Percentiles rank a stretch among this genome's conserved stretches.
Evolutionary conservation across 176 grass and related monocot species (phyloP).

Genomic region (Triticum monococcum): DNA sequence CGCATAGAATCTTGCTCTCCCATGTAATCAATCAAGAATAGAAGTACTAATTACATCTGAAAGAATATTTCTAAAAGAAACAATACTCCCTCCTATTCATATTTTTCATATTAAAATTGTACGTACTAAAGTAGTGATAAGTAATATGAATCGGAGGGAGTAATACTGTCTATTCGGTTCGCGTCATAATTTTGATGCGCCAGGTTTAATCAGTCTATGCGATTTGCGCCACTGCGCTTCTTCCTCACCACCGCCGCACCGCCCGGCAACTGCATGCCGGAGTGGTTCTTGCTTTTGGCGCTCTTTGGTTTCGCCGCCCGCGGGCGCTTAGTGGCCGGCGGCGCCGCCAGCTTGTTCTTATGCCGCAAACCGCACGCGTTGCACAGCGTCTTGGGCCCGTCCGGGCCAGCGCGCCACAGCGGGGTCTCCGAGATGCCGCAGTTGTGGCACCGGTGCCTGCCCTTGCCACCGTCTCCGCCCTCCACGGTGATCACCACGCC

Average conservation of each 20-base stretch:
- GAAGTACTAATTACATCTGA: too few species aligned
- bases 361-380: conserved; percentile 90
- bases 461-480: neutral
- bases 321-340: neutral
- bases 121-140: too few species aligned
- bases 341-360: conserved; percentile 23
- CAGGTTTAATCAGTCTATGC: neutral
- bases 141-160: too few species aligned
- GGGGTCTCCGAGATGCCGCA: neutral
- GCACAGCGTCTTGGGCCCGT: conserved; percentile 85
- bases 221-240: neutral
- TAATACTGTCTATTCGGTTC: neutral
- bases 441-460: neutral
- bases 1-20: too few species aligned
- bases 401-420: conserved; percentile 27
- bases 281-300: neutral
- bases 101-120: too few species aligned
- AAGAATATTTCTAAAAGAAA: too few species aligned
- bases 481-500: neutral
- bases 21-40: too few species aligned
- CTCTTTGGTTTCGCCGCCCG: neutral
- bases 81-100: too few species aligned
- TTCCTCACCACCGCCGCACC: conserved; percentile 8
- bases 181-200: neutral
- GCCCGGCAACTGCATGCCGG: neutral